Percentiles rank a stretch among this genome's conserved stretches.
Conservation (phyloP, 2,329 filamentous ascomycete genomes). For the Penicillium brevicompactum region DNA sequence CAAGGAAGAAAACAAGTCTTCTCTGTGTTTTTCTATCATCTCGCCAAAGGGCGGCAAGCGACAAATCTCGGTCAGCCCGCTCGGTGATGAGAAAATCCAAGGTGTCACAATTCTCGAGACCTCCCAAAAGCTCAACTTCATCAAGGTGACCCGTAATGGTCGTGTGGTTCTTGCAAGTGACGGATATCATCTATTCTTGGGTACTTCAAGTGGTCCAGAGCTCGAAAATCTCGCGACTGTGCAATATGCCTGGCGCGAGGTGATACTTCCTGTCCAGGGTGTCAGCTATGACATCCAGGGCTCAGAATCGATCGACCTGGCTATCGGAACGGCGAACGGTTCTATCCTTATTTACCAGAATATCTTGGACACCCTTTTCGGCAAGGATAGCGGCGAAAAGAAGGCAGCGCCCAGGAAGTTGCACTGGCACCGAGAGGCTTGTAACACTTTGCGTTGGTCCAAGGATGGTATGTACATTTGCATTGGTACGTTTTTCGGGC, state of each 20-base stretch:
- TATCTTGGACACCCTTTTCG: slow-evolving; percentile 51
- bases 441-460: slow-evolving; percentile 88
- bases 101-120: slow-evolving; percentile 33
- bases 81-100: slow-evolving; percentile 25
- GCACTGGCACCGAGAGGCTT: slow-evolving; percentile 89
- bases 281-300: slow-evolving; percentile 66
- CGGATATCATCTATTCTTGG: slow-evolving; percentile 59
- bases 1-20: slow-evolving; percentile 29
- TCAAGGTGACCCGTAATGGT: slow-evolving; percentile 35
- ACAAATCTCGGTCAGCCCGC: slow-evolving; percentile 30
- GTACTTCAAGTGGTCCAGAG: slow-evolving; percentile 46
- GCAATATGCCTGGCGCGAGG: slow-evolving; percentile 57
- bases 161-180: slow-evolving; percentile 42
- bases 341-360: slow-evolving; percentile 81
- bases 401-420: slow-evolving; percentile 62
- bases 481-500: background rate
- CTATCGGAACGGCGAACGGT: slow-evolving; percentile 75
- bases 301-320: slow-evolving; percentile 66
- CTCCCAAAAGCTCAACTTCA: slow-evolving; percentile 27
- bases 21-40: slow-evolving; percentile 44
- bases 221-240: slow-evolving; percentile 41
- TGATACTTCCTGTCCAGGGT: slow-evolving; percentile 62
- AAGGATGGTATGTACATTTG: slow-evolving; percentile 66
- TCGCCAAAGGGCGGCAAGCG: slow-evolving; percentile 39
- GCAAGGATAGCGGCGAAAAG: slow-evolving; percentile 34